Percentiles rank a stretch among this genome's conserved stretches.
Conservation (phyloP, 495 filamentous ascomycete species). For the Jackrogersella multiformis region DNA sequence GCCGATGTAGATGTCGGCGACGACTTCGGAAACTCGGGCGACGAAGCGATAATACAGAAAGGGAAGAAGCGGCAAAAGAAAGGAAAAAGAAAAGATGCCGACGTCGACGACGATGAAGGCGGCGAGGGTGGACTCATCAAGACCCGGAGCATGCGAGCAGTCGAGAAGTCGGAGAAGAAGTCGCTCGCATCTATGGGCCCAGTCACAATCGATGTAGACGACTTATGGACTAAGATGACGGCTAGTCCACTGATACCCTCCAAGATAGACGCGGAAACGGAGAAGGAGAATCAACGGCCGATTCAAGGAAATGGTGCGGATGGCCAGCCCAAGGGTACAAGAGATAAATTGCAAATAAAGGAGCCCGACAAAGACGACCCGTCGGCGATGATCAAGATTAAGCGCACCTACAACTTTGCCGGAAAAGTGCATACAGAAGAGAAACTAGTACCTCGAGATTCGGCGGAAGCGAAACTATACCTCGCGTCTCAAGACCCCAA, state of each 20-base stretch:
- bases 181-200: slow-evolving; percentile 69
- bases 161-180: slow-evolving; percentile 70
- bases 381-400: slow-evolving; percentile 77
- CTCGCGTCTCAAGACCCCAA: slow-evolving; percentile 65
- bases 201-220: slow-evolving; percentile 88
- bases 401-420: slow-evolving; percentile 89
- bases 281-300: slow-evolving; percentile 38
- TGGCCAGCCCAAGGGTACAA: slow-evolving; percentile 26
- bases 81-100: slow-evolving; percentile 57
- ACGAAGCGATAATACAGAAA: slow-evolving; percentile 76
- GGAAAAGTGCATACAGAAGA: slow-evolving; percentile 85
- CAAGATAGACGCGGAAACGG: slow-evolving; percentile 27
- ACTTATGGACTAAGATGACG: slow-evolving; percentile 85
- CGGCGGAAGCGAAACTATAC: slow-evolving; percentile 82
- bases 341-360: slow-evolving; percentile 21
- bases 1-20: slow-evolving; percentile 56
- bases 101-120: slow-evolving; percentile 62
- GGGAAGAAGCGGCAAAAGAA: slow-evolving; percentile 66
- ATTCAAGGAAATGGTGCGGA: slow-evolving; percentile 7
- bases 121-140: slow-evolving; percentile 84
- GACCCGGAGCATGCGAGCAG: slow-evolving; percentile 75
- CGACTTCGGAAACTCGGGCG: slow-evolving; percentile 73
- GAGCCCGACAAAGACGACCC: slow-evolving; percentile 34
- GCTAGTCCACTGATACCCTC: slow-evolving; percentile 45
- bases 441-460: slow-evolving; percentile 79